A percentile compares a stretch with the other conserved stretches of the same genome.
phyloP scores from a whole-genome alignment of 2,329 filamentous ascomycete genomes.

The Monilinia fructigena region DNA sequence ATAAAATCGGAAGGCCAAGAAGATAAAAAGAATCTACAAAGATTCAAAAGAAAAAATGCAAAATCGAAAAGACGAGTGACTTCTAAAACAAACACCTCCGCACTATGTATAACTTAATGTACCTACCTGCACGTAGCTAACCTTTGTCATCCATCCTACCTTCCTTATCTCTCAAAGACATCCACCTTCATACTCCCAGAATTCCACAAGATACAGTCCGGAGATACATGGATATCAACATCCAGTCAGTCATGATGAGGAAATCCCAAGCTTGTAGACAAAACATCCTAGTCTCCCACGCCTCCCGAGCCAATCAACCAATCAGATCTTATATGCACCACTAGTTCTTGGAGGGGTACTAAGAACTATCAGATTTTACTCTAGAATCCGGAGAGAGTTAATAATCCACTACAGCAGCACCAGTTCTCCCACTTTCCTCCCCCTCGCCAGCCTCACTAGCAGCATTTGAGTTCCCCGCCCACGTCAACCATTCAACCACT shows the following conservation, averaged over 20 bases:
- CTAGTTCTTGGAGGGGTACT: not conserved
- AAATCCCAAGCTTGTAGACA: too few species aligned
- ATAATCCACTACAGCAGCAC: too few species aligned
- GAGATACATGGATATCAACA: constrained; percentile 2
- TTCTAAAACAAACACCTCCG: not conserved
- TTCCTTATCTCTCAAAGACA: constrained; percentile 3
- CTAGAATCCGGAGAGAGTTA: too few species aligned
- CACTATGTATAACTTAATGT: not conserved
- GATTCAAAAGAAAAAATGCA: not conserved
- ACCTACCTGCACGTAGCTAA: not conserved
- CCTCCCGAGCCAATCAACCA: not conserved
- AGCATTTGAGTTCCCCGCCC: not conserved
- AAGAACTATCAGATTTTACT: too few species aligned
- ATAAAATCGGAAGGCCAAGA: not conserved
- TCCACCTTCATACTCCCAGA: not conserved
- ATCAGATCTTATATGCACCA: not conserved
- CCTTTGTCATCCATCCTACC: not conserved
- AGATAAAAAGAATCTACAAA: not conserved
- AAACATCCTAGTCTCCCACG: not conserved
- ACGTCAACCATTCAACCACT: not conserved
- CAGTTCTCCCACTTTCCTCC: constrained; percentile 1
- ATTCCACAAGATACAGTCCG: not conserved
- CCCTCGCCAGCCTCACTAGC: not conserved
- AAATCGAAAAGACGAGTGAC: not conserved
- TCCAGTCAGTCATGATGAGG: not conserved